A percentile compares a stretch with the other conserved stretches of the same genome.
phyloP scores from a whole-genome alignment of 495 filamentous ascomycete genomes.

The Aspergillus affinis region DNA sequence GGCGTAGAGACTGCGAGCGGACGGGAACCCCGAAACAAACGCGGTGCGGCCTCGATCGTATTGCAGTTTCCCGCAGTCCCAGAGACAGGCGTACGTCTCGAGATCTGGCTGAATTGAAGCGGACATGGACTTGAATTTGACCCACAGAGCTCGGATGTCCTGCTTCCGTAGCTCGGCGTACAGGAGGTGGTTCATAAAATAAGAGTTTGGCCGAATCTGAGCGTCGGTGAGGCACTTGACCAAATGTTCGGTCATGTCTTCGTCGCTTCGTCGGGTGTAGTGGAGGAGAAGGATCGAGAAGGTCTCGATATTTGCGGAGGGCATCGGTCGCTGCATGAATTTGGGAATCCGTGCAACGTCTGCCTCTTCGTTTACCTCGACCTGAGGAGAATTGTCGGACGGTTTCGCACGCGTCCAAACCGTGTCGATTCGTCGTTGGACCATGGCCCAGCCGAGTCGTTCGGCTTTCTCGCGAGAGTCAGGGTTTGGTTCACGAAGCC shows the following conservation, averaged over 20 bases:
- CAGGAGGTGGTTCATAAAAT: constrained; percentile 75
- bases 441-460: constrained; percentile 73
- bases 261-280: constrained; percentile 61
- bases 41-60: constrained; percentile 45
- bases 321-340: constrained; percentile 43
- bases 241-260: constrained; percentile 55
- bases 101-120: constrained; percentile 56
- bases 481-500: constrained; percentile 60
- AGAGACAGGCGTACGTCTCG: constrained; percentile 69
- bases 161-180: constrained; percentile 56
- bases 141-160: constrained; percentile 50
- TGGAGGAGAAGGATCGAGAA: constrained; percentile 73
- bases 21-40: constrained; percentile 37
- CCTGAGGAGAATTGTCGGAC: constrained; percentile 15
- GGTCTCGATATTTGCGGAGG: constrained; percentile 70
- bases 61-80: constrained; percentile 56
- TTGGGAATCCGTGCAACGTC: constrained; percentile 28
- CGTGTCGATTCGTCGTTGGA: constrained; percentile 61
- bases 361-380: constrained; percentile 18
- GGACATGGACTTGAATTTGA: constrained; percentile 54
- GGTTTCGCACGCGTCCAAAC: constrained; percentile 45
- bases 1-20: constrained; percentile 55
- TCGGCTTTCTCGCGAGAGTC: constrained; percentile 61
- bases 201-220: constrained; percentile 63
- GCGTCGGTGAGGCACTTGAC: constrained; percentile 55